phyloP scores from a whole-genome alignment of 768 basidiomycete genomes.

The Trametes cingulata region DNA sequence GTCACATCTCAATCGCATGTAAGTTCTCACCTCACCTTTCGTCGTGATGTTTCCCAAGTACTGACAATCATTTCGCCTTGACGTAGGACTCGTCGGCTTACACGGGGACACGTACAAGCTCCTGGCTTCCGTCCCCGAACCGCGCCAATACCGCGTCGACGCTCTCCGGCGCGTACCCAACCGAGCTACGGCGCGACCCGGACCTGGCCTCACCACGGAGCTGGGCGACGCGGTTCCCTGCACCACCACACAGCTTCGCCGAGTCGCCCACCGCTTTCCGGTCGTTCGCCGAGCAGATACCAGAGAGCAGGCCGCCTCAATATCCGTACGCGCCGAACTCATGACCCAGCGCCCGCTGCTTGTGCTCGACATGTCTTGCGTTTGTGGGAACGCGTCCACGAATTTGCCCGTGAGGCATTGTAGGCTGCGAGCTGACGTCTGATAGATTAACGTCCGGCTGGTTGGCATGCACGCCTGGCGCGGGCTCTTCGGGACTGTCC shows the following conservation, averaged over 20 bases:
- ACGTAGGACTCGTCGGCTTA: neutral
- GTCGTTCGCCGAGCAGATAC: neutral
- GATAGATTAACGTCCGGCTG: neutral
- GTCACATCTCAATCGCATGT: too few species aligned
- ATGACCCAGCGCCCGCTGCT: neutral
- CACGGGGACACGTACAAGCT: constrained; percentile 1
- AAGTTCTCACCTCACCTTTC: neutral
- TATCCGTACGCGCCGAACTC: neutral
- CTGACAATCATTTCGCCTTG: neutral
- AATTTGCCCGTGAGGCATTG: neutral
- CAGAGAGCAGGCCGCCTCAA: neutral
- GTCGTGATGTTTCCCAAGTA: neutral
- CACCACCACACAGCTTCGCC: constrained; percentile 8
- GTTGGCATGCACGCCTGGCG: neutral
- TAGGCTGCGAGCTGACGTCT: neutral
- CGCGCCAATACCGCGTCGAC: constrained; percentile 21
- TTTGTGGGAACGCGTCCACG: neutral
- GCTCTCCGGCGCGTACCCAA: constrained; percentile 16
- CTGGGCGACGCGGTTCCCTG: constrained; percentile 16
- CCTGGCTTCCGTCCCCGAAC: constrained; percentile 8
- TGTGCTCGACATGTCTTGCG: neutral
- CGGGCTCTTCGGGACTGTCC: neutral
- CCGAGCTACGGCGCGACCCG: constrained; percentile 19
- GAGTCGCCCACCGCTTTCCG: neutral
- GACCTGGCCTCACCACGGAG: constrained; percentile 11